phyloP scores from a whole-genome alignment of 345 rosid genomes.

The Eucalyptus tenuipes region DNA sequence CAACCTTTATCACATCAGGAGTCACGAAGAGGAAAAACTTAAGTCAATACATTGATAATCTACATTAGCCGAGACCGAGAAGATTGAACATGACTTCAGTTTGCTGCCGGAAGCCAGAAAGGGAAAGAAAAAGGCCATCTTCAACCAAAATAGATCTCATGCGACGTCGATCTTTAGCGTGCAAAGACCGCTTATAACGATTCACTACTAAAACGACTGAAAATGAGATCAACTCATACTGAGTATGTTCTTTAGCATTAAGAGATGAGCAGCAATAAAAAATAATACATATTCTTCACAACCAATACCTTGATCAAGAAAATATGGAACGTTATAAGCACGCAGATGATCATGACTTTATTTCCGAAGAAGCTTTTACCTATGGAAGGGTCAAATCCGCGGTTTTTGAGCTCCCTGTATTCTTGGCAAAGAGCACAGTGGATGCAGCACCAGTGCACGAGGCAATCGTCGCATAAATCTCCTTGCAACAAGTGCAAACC shows the following conservation, averaged over 20 bases:
- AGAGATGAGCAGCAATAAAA: neutral
- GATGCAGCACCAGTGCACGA: neutral
- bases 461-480: neutral
- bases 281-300: neutral
- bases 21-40: neutral
- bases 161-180: neutral
- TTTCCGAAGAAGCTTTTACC: neutral
- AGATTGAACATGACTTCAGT: neutral
- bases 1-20: neutral
- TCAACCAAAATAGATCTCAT: neutral
- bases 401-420: neutral
- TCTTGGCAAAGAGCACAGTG: constrained; percentile 1
- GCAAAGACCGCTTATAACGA: neutral
- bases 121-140: neutral
- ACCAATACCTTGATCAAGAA: neutral
- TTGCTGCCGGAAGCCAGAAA: neutral
- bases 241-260: neutral
- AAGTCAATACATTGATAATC: neutral
- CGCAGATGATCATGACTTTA: neutral
- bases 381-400: neutral
- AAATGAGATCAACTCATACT: neutral
- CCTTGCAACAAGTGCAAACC: neutral
- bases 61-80: neutral
- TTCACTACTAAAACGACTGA: neutral
- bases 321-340: neutral